Evolutionary conservation across 1,284 basidiomycete species (phyloP).

Genomic region (Ceratobasidium sp.): DNA sequence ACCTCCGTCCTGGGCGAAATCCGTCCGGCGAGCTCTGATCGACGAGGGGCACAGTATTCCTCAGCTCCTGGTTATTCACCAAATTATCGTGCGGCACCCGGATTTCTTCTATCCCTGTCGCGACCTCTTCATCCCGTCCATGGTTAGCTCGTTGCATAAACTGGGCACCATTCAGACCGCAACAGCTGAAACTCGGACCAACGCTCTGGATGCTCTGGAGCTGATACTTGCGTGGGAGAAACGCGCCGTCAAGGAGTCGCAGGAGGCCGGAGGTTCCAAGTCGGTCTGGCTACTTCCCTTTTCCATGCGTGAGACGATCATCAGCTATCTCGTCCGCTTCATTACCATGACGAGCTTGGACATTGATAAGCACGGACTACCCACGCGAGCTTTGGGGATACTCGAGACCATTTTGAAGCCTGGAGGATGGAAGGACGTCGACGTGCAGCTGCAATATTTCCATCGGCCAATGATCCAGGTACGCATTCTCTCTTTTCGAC

Average conservation of each 20-base stretch:
- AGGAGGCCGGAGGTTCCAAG: constrained; percentile 43
- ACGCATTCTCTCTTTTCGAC: constrained; percentile 44
- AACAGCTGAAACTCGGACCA: constrained; percentile 78
- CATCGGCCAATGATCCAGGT: constrained; percentile 82
- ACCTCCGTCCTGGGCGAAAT: constrained; percentile 87
- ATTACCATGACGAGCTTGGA: constrained; percentile 67
- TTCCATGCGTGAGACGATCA: constrained; percentile 84
- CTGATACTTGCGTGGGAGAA: constrained; percentile 87
- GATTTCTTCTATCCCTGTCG: constrained; percentile 94
- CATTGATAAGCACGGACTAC: constrained; percentile 65
- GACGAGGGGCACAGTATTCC: constrained; percentile 87
- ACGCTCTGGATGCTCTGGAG: constrained; percentile 85
- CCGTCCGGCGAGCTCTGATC: constrained; percentile 83
- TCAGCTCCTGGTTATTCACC: constrained; percentile 89
- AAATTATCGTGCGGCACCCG: constrained; percentile 90
- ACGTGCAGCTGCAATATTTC: constrained; percentile 91
- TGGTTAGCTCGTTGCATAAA: constrained; percentile 89
- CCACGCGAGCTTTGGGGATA: constrained; percentile 80
- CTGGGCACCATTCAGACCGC: constrained; percentile 64
- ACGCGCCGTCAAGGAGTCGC: constrained; percentile 55
- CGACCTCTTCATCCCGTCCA: constrained; percentile 93
- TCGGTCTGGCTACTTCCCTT: constrained; percentile 75
- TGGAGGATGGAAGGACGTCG: constrained; percentile 91
- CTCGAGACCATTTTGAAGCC: constrained; percentile 81
- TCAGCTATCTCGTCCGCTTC: constrained; percentile 92